Evolutionary conservation across 169 alveolate species (phyloP), one percentile per base, ranked within the genome.

Genomic region (Neospora caninum): DNA sequence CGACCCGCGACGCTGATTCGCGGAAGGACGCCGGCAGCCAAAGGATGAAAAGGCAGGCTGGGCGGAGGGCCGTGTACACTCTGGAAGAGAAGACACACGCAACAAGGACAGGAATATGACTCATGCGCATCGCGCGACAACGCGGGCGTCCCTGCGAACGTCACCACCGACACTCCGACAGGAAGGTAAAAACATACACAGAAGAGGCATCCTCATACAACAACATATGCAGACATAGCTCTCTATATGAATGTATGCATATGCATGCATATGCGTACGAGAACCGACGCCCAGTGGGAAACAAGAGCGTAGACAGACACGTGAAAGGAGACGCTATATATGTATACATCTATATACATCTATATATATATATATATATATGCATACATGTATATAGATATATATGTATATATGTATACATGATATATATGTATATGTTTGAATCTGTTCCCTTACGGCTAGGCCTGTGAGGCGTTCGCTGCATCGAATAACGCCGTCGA

Each of bases 11-110:
- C 69, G 41, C 39, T 27, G 41, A 82, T 42, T 64, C 64, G 89
- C 41, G 89, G 89, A 18, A 22, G 89, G 67, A 82, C 16, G 67
- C 89, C 89, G 10, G 53, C 41, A 13, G 89, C 89, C 41, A 82
- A 41, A 6, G 89, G 89, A 38, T 38, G n/a, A 25, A 36, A 25
- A 31, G 89, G 67, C 89, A 82, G 41, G 34, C 54, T 22, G 43
- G 69, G 53, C 64, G 89, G 67, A 6, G 34, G 89, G 34, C 41
- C 41, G 4, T 34, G 6, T 36, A 82, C 54, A 18, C 67, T 16
- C 89, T 82, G 89, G 43, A 41, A 4, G 13, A 43, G 43, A 41
- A 4, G 13, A 43, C 2, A 82, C 89, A 82, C 89, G 27, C 20
- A 13, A 42, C 0, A 18, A 73, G 25, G 16, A 10, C 84, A 36